phyloP scores from a whole-genome alignment of 495 filamentous ascomycete genomes.

The Penicillium tannophilum region DNA sequence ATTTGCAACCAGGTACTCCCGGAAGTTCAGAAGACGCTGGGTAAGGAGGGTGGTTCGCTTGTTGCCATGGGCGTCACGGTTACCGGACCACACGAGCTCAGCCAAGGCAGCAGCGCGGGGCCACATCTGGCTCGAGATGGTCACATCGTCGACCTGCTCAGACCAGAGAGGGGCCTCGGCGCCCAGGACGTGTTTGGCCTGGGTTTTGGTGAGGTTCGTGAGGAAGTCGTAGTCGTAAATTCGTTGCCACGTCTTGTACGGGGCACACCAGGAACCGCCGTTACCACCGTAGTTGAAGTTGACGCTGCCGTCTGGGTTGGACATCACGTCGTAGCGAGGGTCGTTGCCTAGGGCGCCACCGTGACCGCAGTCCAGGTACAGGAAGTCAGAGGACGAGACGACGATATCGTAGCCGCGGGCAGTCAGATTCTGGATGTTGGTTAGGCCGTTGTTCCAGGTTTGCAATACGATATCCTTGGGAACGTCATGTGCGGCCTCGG shows the following conservation, averaged over 20 bases:
- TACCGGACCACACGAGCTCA: slow-evolving; percentile 58
- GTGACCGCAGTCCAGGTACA: slow-evolving; percentile 60
- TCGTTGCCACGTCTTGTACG: slow-evolving; percentile 63
- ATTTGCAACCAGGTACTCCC: slow-evolving; percentile 58
- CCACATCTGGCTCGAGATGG: slow-evolving; percentile 53
- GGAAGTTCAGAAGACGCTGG: slow-evolving; percentile 59
- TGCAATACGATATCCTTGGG: slow-evolving; percentile 57
- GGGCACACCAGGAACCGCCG: slow-evolving; percentile 60
- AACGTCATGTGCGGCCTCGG: slow-evolving; percentile 45
- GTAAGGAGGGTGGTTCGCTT: slow-evolving; percentile 56
- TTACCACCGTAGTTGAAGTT: slow-evolving; percentile 57
- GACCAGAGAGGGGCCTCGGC: slow-evolving; percentile 56
- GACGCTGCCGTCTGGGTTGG: slow-evolving; percentile 45
- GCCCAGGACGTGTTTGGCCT: slow-evolving; percentile 51
- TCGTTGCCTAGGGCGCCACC: slow-evolving; percentile 59
- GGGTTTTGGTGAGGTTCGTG: slow-evolving; percentile 43
- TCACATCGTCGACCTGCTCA: slow-evolving; percentile 57
- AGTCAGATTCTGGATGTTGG: slow-evolving; percentile 55
- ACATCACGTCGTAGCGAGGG: slow-evolving; percentile 52
- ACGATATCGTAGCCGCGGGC: slow-evolving; percentile 54
- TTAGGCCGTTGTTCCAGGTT: slow-evolving; percentile 56
- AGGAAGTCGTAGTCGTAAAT: slow-evolving; percentile 64
- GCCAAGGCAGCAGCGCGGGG: slow-evolving; percentile 57
- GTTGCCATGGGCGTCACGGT: slow-evolving; percentile 45
- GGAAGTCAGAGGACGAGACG: slow-evolving; percentile 55